phyloP scores from a whole-genome alignment of 192 early-diverging fungal genomes.

The Entomortierella lignicola region DNA sequence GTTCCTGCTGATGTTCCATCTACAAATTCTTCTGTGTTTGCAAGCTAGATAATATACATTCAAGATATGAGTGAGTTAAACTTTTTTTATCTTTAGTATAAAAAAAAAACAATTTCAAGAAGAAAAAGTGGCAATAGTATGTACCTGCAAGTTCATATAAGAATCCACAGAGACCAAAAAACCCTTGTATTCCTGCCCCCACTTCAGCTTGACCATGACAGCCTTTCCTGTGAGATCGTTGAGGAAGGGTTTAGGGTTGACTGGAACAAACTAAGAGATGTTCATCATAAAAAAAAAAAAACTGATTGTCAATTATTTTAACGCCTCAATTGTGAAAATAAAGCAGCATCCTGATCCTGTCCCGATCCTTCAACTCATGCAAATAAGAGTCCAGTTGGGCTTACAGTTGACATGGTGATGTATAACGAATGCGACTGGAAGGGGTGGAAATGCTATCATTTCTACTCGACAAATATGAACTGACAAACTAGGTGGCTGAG shows the following conservation, averaged over 20 bases:
- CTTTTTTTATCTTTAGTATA: no score
- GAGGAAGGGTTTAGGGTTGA: constrained; percentile 98
- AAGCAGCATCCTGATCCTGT: background rate
- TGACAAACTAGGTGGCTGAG: no score
- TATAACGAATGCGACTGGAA: no score
- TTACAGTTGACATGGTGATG: no score
- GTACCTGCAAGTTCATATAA: constrained; percentile 97
- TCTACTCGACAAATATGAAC: no score
- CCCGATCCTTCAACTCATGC: background rate
- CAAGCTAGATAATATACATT: constrained; percentile 75
- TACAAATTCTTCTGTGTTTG: constrained; percentile 94
- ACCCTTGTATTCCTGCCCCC: constrained; percentile 99
- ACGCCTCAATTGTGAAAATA: background rate
- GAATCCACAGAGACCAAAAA: constrained; percentile 89
- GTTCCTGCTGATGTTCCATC: constrained; percentile 91
- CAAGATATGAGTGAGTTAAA: no score
- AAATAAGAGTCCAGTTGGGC: no score
- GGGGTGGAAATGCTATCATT: no score
- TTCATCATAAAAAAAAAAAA: background rate
- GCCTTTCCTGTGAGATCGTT: constrained; percentile 92
- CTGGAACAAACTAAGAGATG: constrained; percentile 79
- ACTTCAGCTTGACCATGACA: constrained; percentile 95
- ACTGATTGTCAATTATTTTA: background rate
- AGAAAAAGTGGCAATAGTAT: constrained; percentile 1
- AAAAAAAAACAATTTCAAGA: no score